Conservation (phyloP, 768 basidiomycete species). For the Myochromella boudieri region DNA sequence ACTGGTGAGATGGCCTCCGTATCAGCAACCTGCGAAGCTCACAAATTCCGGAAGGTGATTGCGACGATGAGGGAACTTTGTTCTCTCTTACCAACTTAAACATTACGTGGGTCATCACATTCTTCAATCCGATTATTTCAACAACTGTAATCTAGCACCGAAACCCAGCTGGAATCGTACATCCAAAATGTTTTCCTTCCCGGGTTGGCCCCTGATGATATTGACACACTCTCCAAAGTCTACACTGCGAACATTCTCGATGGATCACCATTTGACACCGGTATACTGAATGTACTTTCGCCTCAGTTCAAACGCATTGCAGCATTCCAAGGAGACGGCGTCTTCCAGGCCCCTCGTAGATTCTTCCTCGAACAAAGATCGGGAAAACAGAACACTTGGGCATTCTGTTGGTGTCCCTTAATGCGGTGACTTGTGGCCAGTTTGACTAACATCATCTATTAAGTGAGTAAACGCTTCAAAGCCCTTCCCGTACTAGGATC, state of each 20-base stretch:
- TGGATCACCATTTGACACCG: constrained; percentile 53
- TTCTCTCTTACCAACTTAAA: constrained; percentile 48
- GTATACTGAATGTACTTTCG: constrained; percentile 35
- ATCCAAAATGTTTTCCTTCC: constrained; percentile 26
- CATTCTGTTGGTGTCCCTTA: constrained; percentile 34
- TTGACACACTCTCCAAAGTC: constrained; percentile 20
- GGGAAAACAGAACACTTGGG: constrained; percentile 42
- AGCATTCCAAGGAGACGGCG: constrained; percentile 47
- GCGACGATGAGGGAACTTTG: constrained; percentile 61
- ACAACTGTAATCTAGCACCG: constrained; percentile 16
- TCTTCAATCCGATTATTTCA: neutral
- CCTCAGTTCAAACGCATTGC: constrained; percentile 54
- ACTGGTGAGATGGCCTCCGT: constrained; percentile 29
- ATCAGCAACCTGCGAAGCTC: neutral
- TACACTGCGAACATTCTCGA: constrained; percentile 38
- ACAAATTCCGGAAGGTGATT: constrained; percentile 34
- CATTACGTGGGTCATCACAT: constrained; percentile 37
- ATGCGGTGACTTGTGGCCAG: no score
- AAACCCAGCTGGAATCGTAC: constrained; percentile 26
- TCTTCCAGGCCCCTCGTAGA: constrained; percentile 51
- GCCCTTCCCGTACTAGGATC: constrained; percentile 42
- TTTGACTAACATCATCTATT: neutral
- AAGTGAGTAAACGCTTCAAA: constrained; percentile 50
- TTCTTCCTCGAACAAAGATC: constrained; percentile 43
- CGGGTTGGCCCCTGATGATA: constrained; percentile 14